Evolutionary conservation across 768 basidiomycete species (phyloP).

Genomic region (Rhizopogon vesiculosus): DNA sequence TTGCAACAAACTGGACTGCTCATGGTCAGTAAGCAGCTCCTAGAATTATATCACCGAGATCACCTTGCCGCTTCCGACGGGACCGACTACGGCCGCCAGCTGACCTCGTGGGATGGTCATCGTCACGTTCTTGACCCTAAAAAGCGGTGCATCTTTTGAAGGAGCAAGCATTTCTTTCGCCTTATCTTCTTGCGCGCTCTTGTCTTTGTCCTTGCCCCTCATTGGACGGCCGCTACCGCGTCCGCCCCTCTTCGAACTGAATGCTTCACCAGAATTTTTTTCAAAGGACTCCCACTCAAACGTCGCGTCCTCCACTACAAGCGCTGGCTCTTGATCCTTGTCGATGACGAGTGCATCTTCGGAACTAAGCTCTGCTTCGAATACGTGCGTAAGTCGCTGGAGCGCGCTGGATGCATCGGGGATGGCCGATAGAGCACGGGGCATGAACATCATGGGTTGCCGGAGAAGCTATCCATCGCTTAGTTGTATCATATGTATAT

Average conservation of each 20-base stretch:
- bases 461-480: conserved; percentile 44
- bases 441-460: conserved; percentile 66
- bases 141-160: conserved; percentile 18
- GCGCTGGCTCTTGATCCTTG: conserved; percentile 8
- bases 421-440: conserved; percentile 55
- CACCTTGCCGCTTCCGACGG: conserved; percentile 24
- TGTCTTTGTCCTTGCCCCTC: neutral
- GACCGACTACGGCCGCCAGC: conserved; percentile 62
- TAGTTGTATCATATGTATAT: neutral
- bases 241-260: neutral
- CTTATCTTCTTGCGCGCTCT: conserved; percentile 1
- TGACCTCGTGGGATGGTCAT: conserved; percentile 53
- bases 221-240: conserved; percentile 2
- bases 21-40: neutral
- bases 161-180: conserved; percentile 10
- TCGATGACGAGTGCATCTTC: conserved; percentile 41
- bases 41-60: neutral
- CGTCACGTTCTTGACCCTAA: conserved; percentile 45
- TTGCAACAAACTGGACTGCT: conserved; percentile 49
- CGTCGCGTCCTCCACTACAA: conserved; percentile 42
- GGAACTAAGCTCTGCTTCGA: conserved; percentile 45
- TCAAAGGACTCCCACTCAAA: conserved; percentile 59
- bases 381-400: conserved; percentile 39
- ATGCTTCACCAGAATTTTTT: conserved; percentile 2
- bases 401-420: conserved; percentile 65